These are phyloP conservation scores for Ceratobasidium papillatum DNA, from an alignment of 1,284 basidiomycete species.

Conservation along the genomic window DNA sequence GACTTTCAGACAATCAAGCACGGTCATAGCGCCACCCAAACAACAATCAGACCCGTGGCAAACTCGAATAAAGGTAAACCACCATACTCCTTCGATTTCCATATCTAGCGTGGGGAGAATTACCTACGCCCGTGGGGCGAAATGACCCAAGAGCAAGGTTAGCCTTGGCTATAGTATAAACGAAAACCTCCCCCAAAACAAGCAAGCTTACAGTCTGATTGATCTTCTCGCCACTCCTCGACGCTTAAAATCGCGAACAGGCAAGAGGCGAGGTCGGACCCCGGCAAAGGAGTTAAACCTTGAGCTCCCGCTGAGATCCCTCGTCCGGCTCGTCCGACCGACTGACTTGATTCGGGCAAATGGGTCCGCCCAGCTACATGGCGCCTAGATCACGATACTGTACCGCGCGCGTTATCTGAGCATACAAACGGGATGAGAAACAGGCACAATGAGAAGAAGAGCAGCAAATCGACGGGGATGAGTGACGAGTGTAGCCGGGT, in stretches of 20 bases:
- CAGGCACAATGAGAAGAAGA: not conserved
- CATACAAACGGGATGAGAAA: not conserved
- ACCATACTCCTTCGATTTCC: not conserved
- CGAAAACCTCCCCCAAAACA: not conserved
- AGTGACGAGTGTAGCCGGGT: too few relatives aligned
- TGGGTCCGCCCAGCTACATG: not conserved
- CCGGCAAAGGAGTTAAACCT: not conserved
- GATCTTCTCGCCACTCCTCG: not conserved
- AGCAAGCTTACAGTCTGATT: not conserved
- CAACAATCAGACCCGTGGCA: not conserved
- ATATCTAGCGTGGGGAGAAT: too few relatives aligned
- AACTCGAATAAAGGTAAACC: not conserved
- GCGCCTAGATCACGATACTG: slow-evolving; percentile 24
- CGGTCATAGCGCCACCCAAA: not conserved
- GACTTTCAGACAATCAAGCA: not conserved
- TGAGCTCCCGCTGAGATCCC: not conserved
- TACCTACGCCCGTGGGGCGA: too few relatives aligned
- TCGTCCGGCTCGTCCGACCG: not conserved
- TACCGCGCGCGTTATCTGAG: not conserved
- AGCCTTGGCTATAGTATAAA: not conserved
- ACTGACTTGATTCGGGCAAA: not conserved
- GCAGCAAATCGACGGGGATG: not conserved
- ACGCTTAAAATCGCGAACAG: not conserved
- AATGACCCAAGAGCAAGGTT: not conserved
- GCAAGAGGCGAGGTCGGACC: not conserved